These are phyloP conservation scores for Erigeron canadensis DNA, from an alignment of 129 eudicot genomes.

Conservation along the genomic window DNA sequence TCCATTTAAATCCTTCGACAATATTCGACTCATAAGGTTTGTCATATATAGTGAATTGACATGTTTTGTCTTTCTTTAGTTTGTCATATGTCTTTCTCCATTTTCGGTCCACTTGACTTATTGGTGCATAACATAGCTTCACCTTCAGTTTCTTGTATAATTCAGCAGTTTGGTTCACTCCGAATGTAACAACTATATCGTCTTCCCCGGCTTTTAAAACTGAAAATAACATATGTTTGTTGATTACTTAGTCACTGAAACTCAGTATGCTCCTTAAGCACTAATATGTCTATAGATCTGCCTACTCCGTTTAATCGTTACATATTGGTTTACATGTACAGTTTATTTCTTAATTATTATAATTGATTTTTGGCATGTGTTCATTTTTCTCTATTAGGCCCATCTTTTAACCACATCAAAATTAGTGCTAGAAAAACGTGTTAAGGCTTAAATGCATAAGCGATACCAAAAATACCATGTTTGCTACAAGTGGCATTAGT, in stretches of 20 bases:
- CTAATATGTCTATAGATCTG: no score
- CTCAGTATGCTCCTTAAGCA: no score
- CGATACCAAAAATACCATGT: no score
- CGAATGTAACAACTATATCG: conserved; percentile 25
- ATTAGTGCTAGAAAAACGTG: no score
- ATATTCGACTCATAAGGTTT: conserved; percentile 20
- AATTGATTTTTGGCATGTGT: no score
- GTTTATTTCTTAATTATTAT: no score
- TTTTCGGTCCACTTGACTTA: conserved; percentile 43
- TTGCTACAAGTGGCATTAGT: no score
- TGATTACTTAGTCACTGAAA: background rate
- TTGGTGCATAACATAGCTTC: conserved; percentile 47
- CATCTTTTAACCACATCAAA: no score
- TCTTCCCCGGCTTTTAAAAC: conserved; percentile 47
- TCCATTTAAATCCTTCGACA: conserved; percentile 34
- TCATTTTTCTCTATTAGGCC: no score
- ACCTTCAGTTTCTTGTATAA: conserved; percentile 32
- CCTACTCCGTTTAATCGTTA: no score
- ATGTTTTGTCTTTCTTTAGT: conserved; percentile 43
- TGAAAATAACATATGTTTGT: conserved; percentile 11
- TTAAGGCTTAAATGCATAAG: no score
- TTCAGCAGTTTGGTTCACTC: conserved; percentile 26
- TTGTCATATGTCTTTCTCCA: conserved; percentile 43
- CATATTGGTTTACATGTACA: no score
- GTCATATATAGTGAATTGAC: conserved; percentile 35